Percentiles rank a stretch among this genome's conserved stretches.
Evolutionary conservation across 179 eudicot species (phyloP).

Genomic region (Carnegiea gigantea): DNA sequence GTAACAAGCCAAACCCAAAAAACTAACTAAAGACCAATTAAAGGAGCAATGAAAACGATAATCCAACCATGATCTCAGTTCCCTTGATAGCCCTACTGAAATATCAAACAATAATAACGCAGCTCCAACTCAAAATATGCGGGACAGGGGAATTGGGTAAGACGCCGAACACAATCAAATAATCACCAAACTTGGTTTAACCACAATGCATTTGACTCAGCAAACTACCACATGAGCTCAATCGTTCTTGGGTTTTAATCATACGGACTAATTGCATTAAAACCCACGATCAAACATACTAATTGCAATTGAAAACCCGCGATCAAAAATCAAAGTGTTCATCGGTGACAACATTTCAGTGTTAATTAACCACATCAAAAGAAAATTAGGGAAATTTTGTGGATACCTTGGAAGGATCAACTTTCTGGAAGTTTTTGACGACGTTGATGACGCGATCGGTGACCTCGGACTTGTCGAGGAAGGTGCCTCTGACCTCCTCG

Average conservation of each 20-base stretch:
- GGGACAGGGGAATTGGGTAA: neutral
- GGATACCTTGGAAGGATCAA: slow-evolving; percentile 84
- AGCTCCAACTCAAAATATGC: no score
- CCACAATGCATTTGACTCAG: neutral
- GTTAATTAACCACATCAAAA: no score
- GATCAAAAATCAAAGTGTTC: no score
- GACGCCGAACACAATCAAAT: neutral
- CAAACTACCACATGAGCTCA: neutral
- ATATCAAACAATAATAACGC: neutral
- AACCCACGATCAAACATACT: neutral
- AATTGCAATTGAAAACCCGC: no score
- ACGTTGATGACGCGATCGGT: slow-evolving; percentile 82
- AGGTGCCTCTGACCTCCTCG: slow-evolving; percentile 69
- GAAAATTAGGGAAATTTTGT: neutral
- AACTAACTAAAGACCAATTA: no score
- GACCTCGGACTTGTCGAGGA: slow-evolving; percentile 91
- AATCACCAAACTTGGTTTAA: neutral
- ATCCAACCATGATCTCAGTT: neutral
- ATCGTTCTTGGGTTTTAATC: no score
- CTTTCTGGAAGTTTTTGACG: slow-evolving; percentile 89
- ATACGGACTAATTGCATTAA: neutral
- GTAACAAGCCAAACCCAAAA: no score
- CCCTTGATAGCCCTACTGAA: neutral
- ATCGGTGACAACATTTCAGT: neutral
- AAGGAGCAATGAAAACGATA: neutral